A percentile compares a stretch with the other conserved stretches of the same genome.
Conservation (phyloP, 306 rosid species). For the Hippophae gyantsensis region DNA sequence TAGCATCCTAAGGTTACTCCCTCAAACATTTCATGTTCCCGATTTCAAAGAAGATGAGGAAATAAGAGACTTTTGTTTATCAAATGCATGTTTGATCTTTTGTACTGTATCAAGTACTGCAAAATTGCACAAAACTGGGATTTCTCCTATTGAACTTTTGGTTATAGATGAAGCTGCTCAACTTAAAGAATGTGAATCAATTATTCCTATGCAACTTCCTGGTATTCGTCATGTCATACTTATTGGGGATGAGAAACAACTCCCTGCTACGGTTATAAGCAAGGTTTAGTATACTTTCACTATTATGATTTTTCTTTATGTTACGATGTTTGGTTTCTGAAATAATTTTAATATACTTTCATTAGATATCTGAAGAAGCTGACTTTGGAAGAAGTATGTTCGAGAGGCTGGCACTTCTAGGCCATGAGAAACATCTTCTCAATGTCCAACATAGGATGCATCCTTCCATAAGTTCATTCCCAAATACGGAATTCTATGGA, state of each 20-base stretch:
- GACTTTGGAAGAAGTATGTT: slow-evolving; percentile 36
- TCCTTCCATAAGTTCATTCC: slow-evolving; percentile 35
- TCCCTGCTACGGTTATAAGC: slow-evolving; percentile 34
- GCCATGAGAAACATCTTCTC: slow-evolving; percentile 26
- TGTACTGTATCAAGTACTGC: slow-evolving; percentile 37
- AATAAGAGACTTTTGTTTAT: slow-evolving; percentile 27
- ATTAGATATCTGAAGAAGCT: slow-evolving; percentile 15
- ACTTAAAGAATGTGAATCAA: slow-evolving; percentile 40
- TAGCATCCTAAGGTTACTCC: slow-evolving; percentile 18
- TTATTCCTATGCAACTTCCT: slow-evolving; percentile 32
- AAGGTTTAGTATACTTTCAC: slow-evolving; percentile 17
- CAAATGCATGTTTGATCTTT: slow-evolving; percentile 28
- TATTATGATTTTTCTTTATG: neutral
- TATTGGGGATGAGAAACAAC: slow-evolving; percentile 36
- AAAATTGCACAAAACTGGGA: slow-evolving; percentile 21
- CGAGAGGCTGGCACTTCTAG: slow-evolving; percentile 25
- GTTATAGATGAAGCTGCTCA: slow-evolving; percentile 46
- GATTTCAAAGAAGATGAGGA: slow-evolving; percentile 12
- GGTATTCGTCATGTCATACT: slow-evolving; percentile 31
- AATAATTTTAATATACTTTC: neutral
- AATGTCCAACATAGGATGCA: slow-evolving; percentile 34
- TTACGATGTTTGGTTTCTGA: neutral
- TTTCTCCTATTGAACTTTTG: slow-evolving; percentile 24
- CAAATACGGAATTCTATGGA: slow-evolving; percentile 25
- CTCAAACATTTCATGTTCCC: slow-evolving; percentile 18